A percentile compares a stretch with the other conserved stretches of the same genome.
phyloP scores from a whole-genome alignment of 352 stramenopile species.

The Aphanomyces invadans region DNA sequence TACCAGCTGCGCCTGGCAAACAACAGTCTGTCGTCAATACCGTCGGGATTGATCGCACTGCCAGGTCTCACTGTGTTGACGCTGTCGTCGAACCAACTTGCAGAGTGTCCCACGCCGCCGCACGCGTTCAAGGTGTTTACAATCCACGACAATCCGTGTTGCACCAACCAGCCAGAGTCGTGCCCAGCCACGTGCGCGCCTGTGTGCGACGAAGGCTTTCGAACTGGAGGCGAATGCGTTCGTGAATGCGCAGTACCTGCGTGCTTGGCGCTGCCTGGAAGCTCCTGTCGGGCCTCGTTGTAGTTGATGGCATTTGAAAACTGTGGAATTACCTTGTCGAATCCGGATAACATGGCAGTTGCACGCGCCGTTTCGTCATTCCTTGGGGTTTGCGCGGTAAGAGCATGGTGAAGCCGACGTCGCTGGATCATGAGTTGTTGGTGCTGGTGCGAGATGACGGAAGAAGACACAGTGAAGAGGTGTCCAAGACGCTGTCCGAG shows the following conservation, averaged over 20 bases:
- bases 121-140: not conserved
- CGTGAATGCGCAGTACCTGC: too few species aligned
- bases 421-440: slow-evolving; percentile 63
- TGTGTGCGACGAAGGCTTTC: not conserved
- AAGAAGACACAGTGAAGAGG: slow-evolving; percentile 57
- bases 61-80: not conserved
- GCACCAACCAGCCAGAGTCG: not conserved
- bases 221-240: not conserved
- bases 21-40: not conserved
- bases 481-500: slow-evolving; percentile 53
- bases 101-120: not conserved
- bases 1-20: not conserved
- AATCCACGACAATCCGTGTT: not conserved
- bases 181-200: not conserved
- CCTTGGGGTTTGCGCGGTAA: not conserved
- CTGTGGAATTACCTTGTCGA: not conserved
- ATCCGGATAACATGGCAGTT: slow-evolving; percentile 9
- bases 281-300: too few species aligned
- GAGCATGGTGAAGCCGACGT: slow-evolving; percentile 29
- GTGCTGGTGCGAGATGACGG: slow-evolving; percentile 61
- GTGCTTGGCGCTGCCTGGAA: not conserved
- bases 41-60: not conserved
- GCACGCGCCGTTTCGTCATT: not conserved
- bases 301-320: not conserved
- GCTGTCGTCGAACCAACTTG: not conserved